Percentiles rank a stretch among this genome's conserved stretches.
Evolutionary conservation across 192 early-diverging fungal species (phyloP).

Genomic region (Dissophora ornata): DNA sequence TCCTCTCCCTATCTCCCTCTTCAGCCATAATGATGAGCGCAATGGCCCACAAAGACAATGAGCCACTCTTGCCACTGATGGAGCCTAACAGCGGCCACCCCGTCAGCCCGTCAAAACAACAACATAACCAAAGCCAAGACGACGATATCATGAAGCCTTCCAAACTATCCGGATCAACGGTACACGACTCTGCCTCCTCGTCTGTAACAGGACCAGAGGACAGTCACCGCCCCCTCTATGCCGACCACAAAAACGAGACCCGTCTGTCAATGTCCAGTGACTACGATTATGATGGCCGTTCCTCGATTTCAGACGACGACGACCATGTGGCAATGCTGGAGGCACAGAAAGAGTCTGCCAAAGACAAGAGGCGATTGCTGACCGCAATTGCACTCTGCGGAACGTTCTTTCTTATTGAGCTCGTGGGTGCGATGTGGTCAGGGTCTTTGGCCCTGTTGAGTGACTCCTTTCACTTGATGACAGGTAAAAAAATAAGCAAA

Average conservation of each 20-base stretch:
- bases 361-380: constrained; percentile 59
- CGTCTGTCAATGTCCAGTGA: neutral
- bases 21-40: constrained; percentile 12
- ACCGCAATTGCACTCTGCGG: constrained; percentile 69
- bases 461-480: constrained; percentile 82
- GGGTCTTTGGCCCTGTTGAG: constrained; percentile 79
- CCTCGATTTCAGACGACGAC: constrained; percentile 14
- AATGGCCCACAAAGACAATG: constrained; percentile 39
- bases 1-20: neutral
- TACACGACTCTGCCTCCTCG: constrained; percentile 18
- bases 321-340: constrained; percentile 16
- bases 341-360: constrained; percentile 22
- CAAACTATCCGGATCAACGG: constrained; percentile 40
- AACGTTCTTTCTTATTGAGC: constrained; percentile 72
- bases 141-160: constrained; percentile 16
- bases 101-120: neutral
- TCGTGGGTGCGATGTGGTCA: constrained; percentile 69
- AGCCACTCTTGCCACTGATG: constrained; percentile 36
- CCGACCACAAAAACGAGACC: neutral
- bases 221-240: neutral
- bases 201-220: constrained; percentile 18
- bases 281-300: neutral
- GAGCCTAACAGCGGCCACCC: neutral
- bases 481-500: constrained; percentile 64
- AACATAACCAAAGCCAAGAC: constrained; percentile 1